Evolutionary conservation across 495 filamentous ascomycete genomes (phyloP), one percentile per base, ranked within the genome.

Genomic region (Penicillium flavigenum): DNA sequence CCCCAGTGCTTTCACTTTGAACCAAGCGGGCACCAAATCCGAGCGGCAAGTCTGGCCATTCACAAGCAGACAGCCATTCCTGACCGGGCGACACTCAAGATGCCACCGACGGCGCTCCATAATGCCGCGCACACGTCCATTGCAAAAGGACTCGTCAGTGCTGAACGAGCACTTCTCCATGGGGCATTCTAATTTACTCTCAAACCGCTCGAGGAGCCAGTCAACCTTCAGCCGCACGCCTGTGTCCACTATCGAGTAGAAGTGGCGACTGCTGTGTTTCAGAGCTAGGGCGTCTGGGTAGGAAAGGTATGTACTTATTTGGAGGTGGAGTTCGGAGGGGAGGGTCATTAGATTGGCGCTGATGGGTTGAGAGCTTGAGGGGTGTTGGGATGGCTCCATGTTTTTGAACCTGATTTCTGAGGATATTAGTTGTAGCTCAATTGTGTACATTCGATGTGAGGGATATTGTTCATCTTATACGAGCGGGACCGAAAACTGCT

Each of bases 251-350:
- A 86, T 64, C n/a, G 61, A 60, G 67, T 83, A 84, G 65, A 89
- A 86, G 61, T 87, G 80, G 39, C 79, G 79, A 59, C 68, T 81
- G 27, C 79, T 82, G 65, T 88, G 85, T 59, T 88, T 88, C 20
- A 89, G 72, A 1, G 92, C 76, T 74, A 90, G 63, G 76, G 87
- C 68, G 87, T 92, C 75, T 64, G 92, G 69, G 75, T 88, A 64
- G 71, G 88, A 58, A 86, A 96, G 74, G 82, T 91, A 59, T 68
- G 89, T 62, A 85, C 92, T 77, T 81, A 96, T 81, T 84, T 93
- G 63, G 66, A 86, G 29, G 78, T 88, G 86, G 27, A 89, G 78
- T 63, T 89, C 86, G 22, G 83, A 76, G 3, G 86, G 86, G 10
- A 89, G 76, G 42, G 62, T 56, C 67, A 74, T 72, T 1, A 81